phyloP scores from a whole-genome alignment of 768 basidiomycete genomes.

The Omphalotus guepiniiformis region DNA sequence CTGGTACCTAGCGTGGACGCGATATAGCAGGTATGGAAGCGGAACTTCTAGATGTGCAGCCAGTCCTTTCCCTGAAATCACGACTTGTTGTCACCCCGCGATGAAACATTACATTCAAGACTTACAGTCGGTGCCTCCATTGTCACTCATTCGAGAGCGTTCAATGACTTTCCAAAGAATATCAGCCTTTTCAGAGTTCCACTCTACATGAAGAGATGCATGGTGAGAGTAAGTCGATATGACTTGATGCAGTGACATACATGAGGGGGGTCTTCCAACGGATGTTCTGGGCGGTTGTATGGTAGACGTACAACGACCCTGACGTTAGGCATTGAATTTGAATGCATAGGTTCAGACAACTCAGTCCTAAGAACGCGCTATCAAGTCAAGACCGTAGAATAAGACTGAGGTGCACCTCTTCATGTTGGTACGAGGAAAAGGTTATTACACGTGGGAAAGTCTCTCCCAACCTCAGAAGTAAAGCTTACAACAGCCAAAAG shows the following conservation, averaged over 20 bases:
- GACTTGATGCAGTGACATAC: slow-evolving; percentile 36
- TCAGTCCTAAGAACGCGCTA: background rate
- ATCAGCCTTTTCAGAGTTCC: slow-evolving; percentile 80
- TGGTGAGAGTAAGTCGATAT: slow-evolving; percentile 11
- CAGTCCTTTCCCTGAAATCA: slow-evolving; percentile 69
- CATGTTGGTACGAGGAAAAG: too few relatives aligned
- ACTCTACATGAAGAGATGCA: slow-evolving; percentile 59
- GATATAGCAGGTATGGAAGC: slow-evolving; percentile 78
- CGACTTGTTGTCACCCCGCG: background rate
- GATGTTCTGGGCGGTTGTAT: slow-evolving; percentile 70
- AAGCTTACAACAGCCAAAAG: too few relatives aligned
- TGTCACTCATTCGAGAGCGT: slow-evolving; percentile 66
- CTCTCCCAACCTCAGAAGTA: too few relatives aligned
- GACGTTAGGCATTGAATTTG: slow-evolving; percentile 33
- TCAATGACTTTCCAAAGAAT: slow-evolving; percentile 87
- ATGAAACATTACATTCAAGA: slow-evolving; percentile 13
- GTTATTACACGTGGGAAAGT: too few relatives aligned
- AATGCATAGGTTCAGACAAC: slow-evolving; percentile 29
- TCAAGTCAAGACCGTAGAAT: background rate
- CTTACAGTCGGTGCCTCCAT: slow-evolving; percentile 77
- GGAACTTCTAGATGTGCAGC: slow-evolving; percentile 78
- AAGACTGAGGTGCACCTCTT: slow-evolving; percentile 2
- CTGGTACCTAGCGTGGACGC: slow-evolving; percentile 80
- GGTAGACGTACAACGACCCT: slow-evolving; percentile 80
- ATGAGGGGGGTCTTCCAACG: slow-evolving; percentile 60